phyloP scores from a whole-genome alignment of 768 basidiomycete genomes.

The Tulasnella sp. region DNA sequence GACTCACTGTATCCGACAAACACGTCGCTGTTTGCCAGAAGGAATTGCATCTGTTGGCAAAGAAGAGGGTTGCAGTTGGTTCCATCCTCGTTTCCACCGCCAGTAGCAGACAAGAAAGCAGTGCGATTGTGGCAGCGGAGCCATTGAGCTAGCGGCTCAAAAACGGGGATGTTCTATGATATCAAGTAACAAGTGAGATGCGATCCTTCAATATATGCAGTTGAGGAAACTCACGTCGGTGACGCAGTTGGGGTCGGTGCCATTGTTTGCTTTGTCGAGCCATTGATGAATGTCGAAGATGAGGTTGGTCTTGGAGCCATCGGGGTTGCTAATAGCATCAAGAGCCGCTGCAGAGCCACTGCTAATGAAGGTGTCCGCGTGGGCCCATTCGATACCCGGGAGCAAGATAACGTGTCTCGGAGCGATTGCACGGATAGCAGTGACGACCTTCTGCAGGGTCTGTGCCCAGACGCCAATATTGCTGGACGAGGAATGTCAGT shows the following conservation, averaged over 20 bases:
- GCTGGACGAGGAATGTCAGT: conserved; percentile 39
- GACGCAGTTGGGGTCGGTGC: conserved; percentile 50
- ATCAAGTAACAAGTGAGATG: background rate
- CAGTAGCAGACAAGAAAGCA: conserved; percentile 31
- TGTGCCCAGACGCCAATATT: conserved; percentile 48
- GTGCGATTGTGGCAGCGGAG: conserved; percentile 27
- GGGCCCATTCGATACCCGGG: conserved; percentile 51
- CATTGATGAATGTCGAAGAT: conserved; percentile 50
- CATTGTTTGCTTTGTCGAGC: conserved; percentile 52
- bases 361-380: conserved; percentile 47
- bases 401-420: conserved; percentile 50
- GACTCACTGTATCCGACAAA: conserved; percentile 28
- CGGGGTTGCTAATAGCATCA: conserved; percentile 50
- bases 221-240: conserved; percentile 40
- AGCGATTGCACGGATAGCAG: conserved; percentile 51
- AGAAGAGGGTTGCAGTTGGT: conserved; percentile 23
- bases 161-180: background rate
- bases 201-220: background rate
- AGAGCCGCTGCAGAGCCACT: conserved; percentile 49
- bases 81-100: conserved; percentile 24
- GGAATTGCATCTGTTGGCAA: conserved; percentile 23
- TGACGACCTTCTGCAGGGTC: conserved; percentile 48
- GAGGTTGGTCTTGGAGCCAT: conserved; percentile 46
- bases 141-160: conserved; percentile 27
- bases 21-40: conserved; percentile 32